These are phyloP conservation scores for Carnegiea gigantea DNA, from an alignment of 179 eudicot genomes.

Conservation along the genomic window DNA sequence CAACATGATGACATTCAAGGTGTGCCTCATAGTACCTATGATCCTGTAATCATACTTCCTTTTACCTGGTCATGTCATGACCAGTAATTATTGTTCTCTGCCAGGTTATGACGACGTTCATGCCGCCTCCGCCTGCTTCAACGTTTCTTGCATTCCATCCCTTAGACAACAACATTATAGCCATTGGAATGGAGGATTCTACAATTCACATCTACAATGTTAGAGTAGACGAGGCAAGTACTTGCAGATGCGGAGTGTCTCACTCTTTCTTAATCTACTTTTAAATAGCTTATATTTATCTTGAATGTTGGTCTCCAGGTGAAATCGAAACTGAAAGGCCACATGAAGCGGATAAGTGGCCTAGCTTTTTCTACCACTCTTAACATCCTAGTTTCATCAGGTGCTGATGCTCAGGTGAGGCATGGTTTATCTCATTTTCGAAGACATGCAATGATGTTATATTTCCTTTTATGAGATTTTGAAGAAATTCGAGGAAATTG, in stretches of 20 bases:
- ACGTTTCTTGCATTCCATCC: constrained; percentile 91
- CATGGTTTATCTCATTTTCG: constrained; percentile 9
- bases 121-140: constrained; percentile 91
- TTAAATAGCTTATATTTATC: not conserved
- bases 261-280: not conserved
- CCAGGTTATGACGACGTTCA: constrained; percentile 90
- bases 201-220: constrained; percentile 90
- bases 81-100: constrained; percentile 13
- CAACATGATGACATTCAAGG: constrained; percentile 97
- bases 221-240: constrained; percentile 73
- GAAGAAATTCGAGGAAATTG: not conserved
- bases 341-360: constrained; percentile 79
- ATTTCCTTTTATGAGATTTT: not conserved
- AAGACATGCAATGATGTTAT: not conserved
- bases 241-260: constrained; percentile 2
- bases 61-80: not conserved
- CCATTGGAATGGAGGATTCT: constrained; percentile 95
- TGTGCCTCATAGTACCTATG: constrained; percentile 18
- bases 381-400: constrained; percentile 84
- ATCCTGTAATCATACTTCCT: not conserved
- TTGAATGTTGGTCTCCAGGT: constrained; percentile 40
- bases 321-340: constrained; percentile 77
- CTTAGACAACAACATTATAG: constrained; percentile 86
- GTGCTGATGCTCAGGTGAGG: constrained; percentile 91
- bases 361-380: constrained; percentile 78